Evolutionary conservation across 768 basidiomycete genomes (phyloP), one percentile per base, ranked within the genome.

Genomic region (Pluteus cervinus): DNA sequence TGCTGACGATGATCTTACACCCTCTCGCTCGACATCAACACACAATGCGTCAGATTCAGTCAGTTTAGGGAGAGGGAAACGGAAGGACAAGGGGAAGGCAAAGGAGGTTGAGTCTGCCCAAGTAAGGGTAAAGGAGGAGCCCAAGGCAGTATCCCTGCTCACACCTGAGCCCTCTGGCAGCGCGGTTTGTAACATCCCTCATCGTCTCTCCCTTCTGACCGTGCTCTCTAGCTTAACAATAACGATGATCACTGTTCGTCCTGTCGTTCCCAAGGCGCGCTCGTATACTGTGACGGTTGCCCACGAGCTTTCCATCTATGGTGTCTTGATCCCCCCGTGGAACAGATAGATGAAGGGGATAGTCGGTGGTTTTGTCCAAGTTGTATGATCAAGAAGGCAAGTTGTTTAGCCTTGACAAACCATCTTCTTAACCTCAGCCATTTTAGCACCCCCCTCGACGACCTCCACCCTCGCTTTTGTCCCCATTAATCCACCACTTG

Each of bases 271-370:
- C 64, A 65, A 47, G 94, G 94, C 33, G 76, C 85, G 29, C 72
- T 98, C 43, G 77, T 99, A 14, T 98, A 96, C 57, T 99, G 96
- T 60, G 96, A 98, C 58, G 92, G 93, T 14, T 99, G 96, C 57
- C 89, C 94, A 24, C 69, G 85, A 46, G 90, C 92, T 5, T 99
- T 96, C 60, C 96, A 99, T 62, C 79, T 98, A 43, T 82, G 86
- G 76, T 99, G 96, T 60, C 73, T 99, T 47, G 86, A 99, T 58
- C 96, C 96, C 37, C 96, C 96, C 15, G 76, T 97, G 68, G 87
- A 92, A 44, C 68, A 79, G 33, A 72, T 84, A 44, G 90, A 96
- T 58, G 77, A 96, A 30, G 85, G 86, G 9, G 86, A 88, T 61
- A 76, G 81, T 48, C 71, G 76, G 55, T 91, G 84, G 82, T 87